These are phyloP conservation scores for Solanum ahanhuiri DNA, from an alignment of 257 asterid species.

Conservation along the genomic window DNA sequence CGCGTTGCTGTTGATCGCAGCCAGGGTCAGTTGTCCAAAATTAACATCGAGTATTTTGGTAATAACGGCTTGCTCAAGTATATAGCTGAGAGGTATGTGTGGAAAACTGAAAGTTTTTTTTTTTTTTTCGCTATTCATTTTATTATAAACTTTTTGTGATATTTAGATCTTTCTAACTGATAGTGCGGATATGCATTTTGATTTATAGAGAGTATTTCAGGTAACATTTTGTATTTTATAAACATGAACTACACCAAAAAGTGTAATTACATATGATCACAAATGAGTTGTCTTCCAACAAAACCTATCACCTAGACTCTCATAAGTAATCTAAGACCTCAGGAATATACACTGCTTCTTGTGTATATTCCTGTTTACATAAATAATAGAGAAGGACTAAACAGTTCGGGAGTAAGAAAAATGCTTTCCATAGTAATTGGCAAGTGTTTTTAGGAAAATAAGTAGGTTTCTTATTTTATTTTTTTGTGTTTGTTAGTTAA, in stretches of 20 bases:
- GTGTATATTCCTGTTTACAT: not conserved
- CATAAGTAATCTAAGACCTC: not conserved
- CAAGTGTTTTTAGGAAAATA: not conserved
- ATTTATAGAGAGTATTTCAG: not conserved
- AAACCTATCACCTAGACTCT: not conserved
- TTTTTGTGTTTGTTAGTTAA: not conserved
- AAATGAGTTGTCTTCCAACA: not conserved
- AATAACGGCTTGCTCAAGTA: constrained; percentile 6
- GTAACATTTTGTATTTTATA: not conserved
- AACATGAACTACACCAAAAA: not conserved
- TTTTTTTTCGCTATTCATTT: not conserved
- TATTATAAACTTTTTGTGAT: not conserved
- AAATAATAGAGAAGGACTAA: not conserved
- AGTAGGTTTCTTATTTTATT: too few relatives aligned
- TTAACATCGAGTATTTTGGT: constrained; percentile 8
- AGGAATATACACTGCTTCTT: not conserved
- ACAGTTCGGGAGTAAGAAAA: not conserved
- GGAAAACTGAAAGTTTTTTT: not conserved
- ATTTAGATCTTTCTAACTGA: not conserved
- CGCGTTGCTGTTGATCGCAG: not conserved
- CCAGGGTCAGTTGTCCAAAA: constrained; percentile 18
- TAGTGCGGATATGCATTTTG: not conserved
- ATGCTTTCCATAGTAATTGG: too few relatives aligned
- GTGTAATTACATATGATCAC: not conserved
- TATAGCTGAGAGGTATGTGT: constrained; percentile 15